These are phyloP conservation scores for Aphanomyces euteiches DNA, from an alignment of 352 stramenopile genomes.

Conservation along the genomic window DNA sequence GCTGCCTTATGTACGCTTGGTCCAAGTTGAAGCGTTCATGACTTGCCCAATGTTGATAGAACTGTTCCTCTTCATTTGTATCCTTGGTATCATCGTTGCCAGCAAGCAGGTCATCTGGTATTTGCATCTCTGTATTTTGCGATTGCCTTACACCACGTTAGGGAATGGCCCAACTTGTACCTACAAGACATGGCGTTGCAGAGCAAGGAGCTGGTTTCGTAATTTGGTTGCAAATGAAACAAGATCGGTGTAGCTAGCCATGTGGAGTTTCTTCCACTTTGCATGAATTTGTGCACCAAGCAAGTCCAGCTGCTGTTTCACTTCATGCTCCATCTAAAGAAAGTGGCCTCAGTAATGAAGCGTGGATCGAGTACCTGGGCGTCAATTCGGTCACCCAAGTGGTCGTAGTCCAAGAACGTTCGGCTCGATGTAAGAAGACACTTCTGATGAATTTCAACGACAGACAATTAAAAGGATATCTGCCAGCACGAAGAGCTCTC, in stretches of 20 bases:
- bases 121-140: too few species aligned
- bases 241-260: conserved; percentile 32
- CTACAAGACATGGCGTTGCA: conserved; percentile 37
- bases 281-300: conserved; percentile 47
- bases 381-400: background rate
- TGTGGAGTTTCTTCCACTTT: conserved; percentile 53
- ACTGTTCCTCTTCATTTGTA: conserved; percentile 32
- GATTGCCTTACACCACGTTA: too few species aligned
- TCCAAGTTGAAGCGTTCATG: conserved; percentile 70
- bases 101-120: background rate
- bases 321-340: conserved; percentile 50
- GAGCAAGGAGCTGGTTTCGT: conserved; percentile 34
- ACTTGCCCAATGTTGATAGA: conserved; percentile 48
- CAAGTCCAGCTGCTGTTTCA: conserved; percentile 55
- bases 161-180: conserved; percentile 15
- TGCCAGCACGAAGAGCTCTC: background rate
- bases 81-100: conserved; percentile 22
- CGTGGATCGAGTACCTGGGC: background rate
- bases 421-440: too few species aligned
- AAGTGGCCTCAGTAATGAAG: background rate
- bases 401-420: background rate
- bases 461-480: conserved; percentile 6
- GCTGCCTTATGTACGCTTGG: conserved; percentile 62
- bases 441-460: background rate
- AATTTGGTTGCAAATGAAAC: conserved; percentile 23